phyloP scores from a whole-genome alignment of 2,329 filamentous ascomycete species.

The Pseudogymnoascus sp. region DNA sequence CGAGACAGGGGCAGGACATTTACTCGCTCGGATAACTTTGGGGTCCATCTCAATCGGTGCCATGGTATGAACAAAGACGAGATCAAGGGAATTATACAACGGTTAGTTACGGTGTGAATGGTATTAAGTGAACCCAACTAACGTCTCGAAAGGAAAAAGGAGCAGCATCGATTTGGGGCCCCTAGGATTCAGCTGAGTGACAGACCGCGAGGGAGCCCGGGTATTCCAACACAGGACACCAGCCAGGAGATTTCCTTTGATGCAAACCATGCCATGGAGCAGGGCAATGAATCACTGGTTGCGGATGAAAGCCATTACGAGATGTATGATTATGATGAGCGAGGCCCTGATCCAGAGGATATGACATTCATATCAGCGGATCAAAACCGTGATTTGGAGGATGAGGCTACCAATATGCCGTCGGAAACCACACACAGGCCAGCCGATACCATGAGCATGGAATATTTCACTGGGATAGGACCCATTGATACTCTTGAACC shows the following conservation, averaged over 20 bases:
- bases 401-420: not conserved
- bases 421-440: not conserved
- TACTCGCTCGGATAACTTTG: conserved; percentile 81
- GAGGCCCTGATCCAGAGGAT: not conserved
- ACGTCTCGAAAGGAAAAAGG: conserved; percentile 11
- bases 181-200: conserved; percentile 14
- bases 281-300: not conserved
- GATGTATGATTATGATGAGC: not conserved
- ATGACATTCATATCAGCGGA: not conserved
- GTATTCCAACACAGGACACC: not conserved
- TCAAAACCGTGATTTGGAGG: not conserved
- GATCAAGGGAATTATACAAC: conserved; percentile 36
- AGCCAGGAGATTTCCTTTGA: conserved; percentile 15
- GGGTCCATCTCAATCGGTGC: conserved; percentile 63
- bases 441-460: not conserved
- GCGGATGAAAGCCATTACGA: not conserved
- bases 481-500: not conserved
- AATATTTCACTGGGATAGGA: not conserved
- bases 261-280: not conserved
- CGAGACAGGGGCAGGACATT: conserved; percentile 58
- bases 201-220: conserved; percentile 15
- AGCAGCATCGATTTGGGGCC: not conserved
- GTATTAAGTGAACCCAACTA: not conserved
- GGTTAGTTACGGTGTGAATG: conserved; percentile 31
- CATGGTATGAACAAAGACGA: conserved; percentile 43